Evolutionary conservation across 2,329 filamentous ascomycete species (phyloP).

Genomic region (Fusarium tupiense): DNA sequence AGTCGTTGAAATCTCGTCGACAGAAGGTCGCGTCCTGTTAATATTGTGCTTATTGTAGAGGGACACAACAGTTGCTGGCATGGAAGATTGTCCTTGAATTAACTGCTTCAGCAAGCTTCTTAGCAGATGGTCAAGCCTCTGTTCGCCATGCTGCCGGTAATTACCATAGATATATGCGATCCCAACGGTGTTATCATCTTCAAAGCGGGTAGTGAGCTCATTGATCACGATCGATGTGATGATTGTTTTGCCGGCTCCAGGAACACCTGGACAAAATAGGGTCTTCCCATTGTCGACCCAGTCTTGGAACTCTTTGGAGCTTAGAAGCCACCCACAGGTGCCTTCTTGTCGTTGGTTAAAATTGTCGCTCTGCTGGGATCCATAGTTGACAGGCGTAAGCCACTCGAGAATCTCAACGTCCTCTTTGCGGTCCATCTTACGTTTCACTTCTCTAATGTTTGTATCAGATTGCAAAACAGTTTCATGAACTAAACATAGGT

Average conservation of each 20-base stretch:
- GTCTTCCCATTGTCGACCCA: not conserved
- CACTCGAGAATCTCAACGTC: not conserved
- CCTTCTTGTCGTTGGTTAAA: not conserved
- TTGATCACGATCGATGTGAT: not conserved
- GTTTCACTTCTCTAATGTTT: not conserved
- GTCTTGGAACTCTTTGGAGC: rapidly evolving
- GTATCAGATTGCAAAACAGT: rapidly evolving
- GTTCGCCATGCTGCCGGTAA: not conserved
- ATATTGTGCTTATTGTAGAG: not conserved
- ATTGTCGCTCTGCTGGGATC: rapidly evolving
- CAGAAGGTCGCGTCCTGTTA: rapidly evolving
- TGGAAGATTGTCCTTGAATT: not conserved
- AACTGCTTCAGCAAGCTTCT: not conserved
- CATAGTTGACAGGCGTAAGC: not conserved
- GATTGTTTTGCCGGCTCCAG: not conserved
- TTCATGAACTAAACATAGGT: not conserved
- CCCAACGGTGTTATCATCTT: rapidly evolving
- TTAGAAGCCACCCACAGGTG: rapidly evolving
- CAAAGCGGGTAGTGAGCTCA: not conserved
- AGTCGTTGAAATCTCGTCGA: not conserved
- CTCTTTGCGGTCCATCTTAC: rapidly evolving
- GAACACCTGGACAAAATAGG: rapidly evolving
- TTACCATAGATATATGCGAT: not conserved
- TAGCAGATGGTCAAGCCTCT: not conserved
- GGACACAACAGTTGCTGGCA: rapidly evolving